Evolutionary conservation across 345 rosid genomes (phyloP).

Genomic region (Atalantia buxifolia): DNA sequence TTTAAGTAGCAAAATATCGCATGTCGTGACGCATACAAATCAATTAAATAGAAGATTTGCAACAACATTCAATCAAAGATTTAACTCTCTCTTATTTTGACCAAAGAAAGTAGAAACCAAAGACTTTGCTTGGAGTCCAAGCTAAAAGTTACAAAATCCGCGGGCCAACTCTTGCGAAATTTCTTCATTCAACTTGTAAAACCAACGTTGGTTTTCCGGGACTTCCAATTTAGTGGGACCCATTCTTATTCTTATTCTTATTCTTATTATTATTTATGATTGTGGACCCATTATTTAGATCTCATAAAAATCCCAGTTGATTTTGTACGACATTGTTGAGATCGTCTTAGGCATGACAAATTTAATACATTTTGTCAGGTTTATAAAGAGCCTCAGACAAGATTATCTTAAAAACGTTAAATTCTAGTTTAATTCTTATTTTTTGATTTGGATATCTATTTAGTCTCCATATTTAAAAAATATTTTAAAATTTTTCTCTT

Average conservation of each 20-base stretch:
- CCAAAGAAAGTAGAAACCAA: conserved; percentile 5
- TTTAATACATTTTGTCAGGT: no score
- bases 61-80: neutral
- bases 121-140: neutral
- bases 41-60: neutral
- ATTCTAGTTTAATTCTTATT: no score
- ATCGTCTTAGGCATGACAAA: neutral
- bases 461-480: no score
- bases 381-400: no score
- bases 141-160: neutral
- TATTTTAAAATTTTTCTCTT: no score
- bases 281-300: conserved; percentile 7
- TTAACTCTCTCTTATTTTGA: conserved; percentile 3
- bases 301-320: conserved; percentile 13
- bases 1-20: neutral
- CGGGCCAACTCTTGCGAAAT: neutral
- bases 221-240: neutral
- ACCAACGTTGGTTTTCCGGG: neutral
- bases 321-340: conserved; percentile 14
- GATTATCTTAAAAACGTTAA: no score
- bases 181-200: conserved; percentile 2
- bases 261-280: no score
- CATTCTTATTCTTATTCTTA: no score
- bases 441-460: rapidly evolving
- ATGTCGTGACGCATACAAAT: neutral